phyloP scores from a whole-genome alignment of 78 protist species.

The Protostelium mycophagum region DNA sequence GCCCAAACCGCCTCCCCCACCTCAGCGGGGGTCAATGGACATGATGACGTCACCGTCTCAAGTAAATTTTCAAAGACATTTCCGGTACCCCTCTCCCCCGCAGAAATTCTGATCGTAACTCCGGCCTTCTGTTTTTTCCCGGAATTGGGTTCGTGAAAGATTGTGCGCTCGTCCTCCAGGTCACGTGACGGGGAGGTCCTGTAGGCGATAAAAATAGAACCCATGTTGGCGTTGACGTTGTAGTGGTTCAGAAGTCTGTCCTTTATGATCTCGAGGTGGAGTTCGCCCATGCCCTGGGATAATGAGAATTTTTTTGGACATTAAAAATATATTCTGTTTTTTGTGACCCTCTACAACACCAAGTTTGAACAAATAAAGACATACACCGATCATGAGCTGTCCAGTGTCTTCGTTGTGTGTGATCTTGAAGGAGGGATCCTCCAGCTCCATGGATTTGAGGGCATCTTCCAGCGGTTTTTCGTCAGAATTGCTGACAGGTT shows the following conservation, averaged over 20 bases:
- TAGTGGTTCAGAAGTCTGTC: conserved; percentile 58
- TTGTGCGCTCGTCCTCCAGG: background rate
- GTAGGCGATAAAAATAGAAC: conserved; percentile 45
- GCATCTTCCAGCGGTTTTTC: conserved; percentile 24
- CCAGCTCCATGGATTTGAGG: conserved; percentile 31
- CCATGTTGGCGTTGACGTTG: conserved; percentile 22
- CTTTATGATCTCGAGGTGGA: conserved; percentile 73
- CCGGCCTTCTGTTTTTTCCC: conserved; percentile 8
- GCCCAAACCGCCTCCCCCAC: conserved; percentile 34
- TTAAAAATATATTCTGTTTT: no score
- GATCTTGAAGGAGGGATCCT: conserved; percentile 68
- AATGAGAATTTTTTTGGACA: no score
- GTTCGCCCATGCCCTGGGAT: conserved; percentile 92
- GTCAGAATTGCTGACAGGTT: conserved; percentile 39
- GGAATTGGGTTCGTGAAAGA: background rate
- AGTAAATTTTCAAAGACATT: conserved; percentile 31
- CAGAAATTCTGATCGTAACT: conserved; percentile 10
- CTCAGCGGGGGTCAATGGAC: conserved; percentile 11
- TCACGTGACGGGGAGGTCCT: conserved; percentile 5
- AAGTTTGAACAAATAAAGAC: no score
- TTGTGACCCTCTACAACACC: no score
- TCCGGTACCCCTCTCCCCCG: conserved; percentile 23
- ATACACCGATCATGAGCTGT: conserved; percentile 53
- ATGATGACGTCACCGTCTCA: conserved; percentile 32
- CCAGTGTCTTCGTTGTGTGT: conserved; percentile 35